These are phyloP conservation scores for Leccinum subrobustum DNA, from an alignment of 1,284 basidiomycete genomes.

Conservation along the genomic window DNA sequence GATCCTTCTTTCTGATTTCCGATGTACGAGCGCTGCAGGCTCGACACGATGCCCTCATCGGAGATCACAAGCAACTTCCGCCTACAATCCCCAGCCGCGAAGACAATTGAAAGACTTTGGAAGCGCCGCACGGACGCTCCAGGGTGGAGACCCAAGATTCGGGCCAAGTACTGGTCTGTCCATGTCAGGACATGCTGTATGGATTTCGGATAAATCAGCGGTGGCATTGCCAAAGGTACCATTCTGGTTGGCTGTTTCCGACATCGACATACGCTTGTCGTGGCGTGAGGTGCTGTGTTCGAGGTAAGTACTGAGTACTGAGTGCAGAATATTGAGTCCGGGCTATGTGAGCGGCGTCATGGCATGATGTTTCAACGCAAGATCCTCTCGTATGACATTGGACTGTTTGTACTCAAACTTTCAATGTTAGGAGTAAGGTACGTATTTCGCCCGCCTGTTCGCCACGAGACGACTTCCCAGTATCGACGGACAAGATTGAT, in stretches of 20 bases:
- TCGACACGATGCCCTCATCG: slow-evolving; percentile 84
- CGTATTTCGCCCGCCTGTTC: too few relatives aligned
- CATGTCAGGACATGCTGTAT: too few relatives aligned
- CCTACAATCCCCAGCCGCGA: slow-evolving; percentile 80
- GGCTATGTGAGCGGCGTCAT: too few relatives aligned
- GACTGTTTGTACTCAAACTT: too few relatives aligned
- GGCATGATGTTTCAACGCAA: too few relatives aligned
- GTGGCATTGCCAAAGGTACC: too few relatives aligned
- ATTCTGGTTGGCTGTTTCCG: not conserved
- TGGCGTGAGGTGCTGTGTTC: not conserved
- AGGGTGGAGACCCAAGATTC: too few relatives aligned
- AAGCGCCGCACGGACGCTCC: slow-evolving; percentile 15
- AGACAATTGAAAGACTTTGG: slow-evolving; percentile 56
- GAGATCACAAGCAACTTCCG: slow-evolving; percentile 96
- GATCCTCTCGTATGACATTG: too few relatives aligned
- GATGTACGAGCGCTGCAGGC: slow-evolving; percentile 46
- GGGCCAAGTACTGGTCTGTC: too few relatives aligned
- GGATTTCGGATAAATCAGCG: too few relatives aligned
- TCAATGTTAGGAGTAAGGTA: too few relatives aligned
- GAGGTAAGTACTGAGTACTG: not conserved
- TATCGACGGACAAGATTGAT: not conserved
- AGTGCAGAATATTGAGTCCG: not conserved
- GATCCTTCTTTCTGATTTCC: slow-evolving; percentile 9
- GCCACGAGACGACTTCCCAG: not conserved
- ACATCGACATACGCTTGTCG: not conserved